A percentile compares a stretch with the other conserved stretches of the same genome.
Conservation (phyloP, 2,329 filamentous ascomycete genomes). For the Alternaria incomplexa region DNA sequence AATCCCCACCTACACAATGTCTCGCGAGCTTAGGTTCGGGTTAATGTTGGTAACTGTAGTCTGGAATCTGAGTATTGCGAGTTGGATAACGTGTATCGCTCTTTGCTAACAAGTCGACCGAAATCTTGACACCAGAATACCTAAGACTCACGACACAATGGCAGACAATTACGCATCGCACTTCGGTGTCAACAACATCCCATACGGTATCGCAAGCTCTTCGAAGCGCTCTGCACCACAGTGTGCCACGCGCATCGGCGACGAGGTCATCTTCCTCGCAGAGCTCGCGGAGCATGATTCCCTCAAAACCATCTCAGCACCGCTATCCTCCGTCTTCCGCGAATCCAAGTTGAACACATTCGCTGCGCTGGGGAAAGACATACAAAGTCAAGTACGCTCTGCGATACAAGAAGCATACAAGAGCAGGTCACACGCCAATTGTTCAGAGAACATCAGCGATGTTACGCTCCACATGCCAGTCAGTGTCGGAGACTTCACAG, state of each 20-base stretch:
- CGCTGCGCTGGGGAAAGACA: slow-evolving; percentile 52
- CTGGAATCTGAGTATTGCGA: not conserved
- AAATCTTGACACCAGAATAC: not conserved
- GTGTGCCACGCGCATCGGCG: slow-evolving; percentile 58
- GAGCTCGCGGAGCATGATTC: slow-evolving; percentile 46
- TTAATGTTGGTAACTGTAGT: not conserved
- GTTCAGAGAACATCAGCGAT: slow-evolving; percentile 44
- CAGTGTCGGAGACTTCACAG: slow-evolving; percentile 62
- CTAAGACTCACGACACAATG: slow-evolving; percentile 15
- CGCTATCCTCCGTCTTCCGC: slow-evolving; percentile 35
- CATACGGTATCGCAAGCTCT: slow-evolving; percentile 40
- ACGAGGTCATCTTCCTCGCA: slow-evolving; percentile 60
- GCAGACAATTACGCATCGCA: slow-evolving; percentile 31
- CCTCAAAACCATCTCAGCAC: slow-evolving; percentile 32
- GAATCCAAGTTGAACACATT: slow-evolving; percentile 56
- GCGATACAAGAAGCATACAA: slow-evolving; percentile 48
- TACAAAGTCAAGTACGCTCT: slow-evolving; percentile 50
- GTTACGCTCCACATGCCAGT: slow-evolving; percentile 63
- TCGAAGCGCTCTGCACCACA: slow-evolving; percentile 40
- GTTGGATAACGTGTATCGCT: too few relatives aligned
- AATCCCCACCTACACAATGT: not conserved
- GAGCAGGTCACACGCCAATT: slow-evolving; percentile 17
- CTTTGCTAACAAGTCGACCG: not conserved
- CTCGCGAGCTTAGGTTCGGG: not conserved
- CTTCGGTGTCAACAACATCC: slow-evolving; percentile 41